Evolutionary conservation across 2,329 filamentous ascomycete genomes (phyloP), one percentile per base, ranked within the genome.

Genomic region (Clarireedia hainanense): DNA sequence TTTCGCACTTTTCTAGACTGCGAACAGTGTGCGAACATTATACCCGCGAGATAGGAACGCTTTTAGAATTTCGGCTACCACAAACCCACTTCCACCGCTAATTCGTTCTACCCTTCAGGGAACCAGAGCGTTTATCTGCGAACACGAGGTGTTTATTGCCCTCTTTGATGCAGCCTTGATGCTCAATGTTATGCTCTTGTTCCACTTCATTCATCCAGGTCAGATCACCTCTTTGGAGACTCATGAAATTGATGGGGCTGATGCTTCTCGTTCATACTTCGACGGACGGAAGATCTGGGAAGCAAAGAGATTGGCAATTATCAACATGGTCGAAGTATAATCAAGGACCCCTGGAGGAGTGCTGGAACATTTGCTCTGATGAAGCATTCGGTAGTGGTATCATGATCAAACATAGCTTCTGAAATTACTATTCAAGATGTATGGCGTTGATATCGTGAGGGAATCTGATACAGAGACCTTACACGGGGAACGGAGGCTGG

Each of bases 1-100:
- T 69, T 1, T 71, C 61, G 1, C 74, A 76, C 40, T 77, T 77
- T n/a, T 70, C 70, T 5, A 73, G 58, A 1, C 71, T 73, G 15
- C 77, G 71, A 3, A 74, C 73, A 2, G 76, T 78, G 73, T 69
- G 0, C 74, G 71, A 15, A 79, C 74, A 69, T 55, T 43, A 49
- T 55, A 60, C 9, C 56, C 55, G 39, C 52, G 66, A 1, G 71
- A 68, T 6, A 80, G 64, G 14, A 80, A 68, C 3, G 64, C 58
- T 50, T 78, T 73, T 6, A 80, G 68, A 27, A 79, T 67, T 54
- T 79, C 75, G 9, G 76, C 76, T 26, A 76, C 77, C 37, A 80
- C 75, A 60, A 77, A 80, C 39, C 78, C 77, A 17, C 71, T 76
- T 0, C 73, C 77, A 23, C 64, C 65, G 20, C 20, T 20, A 20